Evolutionary conservation across 345 rosid species (phyloP), one percentile per base, ranked within the genome.

Genomic region (Boechera retrofracta): DNA sequence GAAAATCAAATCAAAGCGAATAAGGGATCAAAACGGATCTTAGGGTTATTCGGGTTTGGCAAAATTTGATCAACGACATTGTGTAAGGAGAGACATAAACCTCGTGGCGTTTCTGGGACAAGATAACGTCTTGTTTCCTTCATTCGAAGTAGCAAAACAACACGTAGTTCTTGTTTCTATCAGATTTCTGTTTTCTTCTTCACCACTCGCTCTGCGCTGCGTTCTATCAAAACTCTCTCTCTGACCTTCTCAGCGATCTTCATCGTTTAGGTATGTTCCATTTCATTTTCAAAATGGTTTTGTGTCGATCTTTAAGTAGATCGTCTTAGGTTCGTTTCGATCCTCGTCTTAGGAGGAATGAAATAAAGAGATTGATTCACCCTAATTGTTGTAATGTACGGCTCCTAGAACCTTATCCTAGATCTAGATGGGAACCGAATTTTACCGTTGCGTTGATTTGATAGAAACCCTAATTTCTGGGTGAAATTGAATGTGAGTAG

Each of bases 211-310:
- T 28, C 47, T 31, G 31, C 5, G 54, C 59, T 42, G 68, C 59
- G 33, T 57, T 32, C 42, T 3, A 57, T 36, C 33, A 66, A 16
- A 28, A 52, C 57, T 35, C 48, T 42, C 16, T 16, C 56, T 52
- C 60, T 51, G 55, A 67, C 73, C 36, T 32, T 76, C 51, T 53
- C 65, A 1, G 15, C 80, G 59, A 70, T 63, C 75, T 63, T 55
- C 59, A 31, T 62, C 70, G 2, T 21, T 24, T 69, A 13, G 64
- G 70, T 64, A 70, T 45, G 71, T 63, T 3, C 64, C 13, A 28
- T 32, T 39, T n/a, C 10, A n/a, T 28, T 5, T 42, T 15, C 4
- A 38, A 39, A 44, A 12, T 44, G 29, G 62, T 0, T 59, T 60
- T 41, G 10, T 38, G 0, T 32, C 16, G 44, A 60, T 61, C 64